phyloP scores from a whole-genome alignment of 2,329 filamentous ascomycete genomes.

The Paecilomyces sp. region DNA sequence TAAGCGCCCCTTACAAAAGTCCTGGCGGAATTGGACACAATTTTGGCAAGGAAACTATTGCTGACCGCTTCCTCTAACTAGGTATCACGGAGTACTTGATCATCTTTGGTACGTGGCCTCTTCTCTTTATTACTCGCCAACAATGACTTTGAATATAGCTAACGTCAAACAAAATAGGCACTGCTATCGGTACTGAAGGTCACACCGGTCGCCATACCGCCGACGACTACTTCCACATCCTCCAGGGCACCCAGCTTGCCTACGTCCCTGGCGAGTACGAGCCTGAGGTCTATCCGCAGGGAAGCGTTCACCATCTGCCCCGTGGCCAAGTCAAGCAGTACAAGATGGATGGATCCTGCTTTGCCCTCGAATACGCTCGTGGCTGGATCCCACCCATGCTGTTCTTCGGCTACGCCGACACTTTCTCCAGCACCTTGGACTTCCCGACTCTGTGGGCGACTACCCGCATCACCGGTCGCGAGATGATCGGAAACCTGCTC shows the following conservation, averaged over 20 bases:
- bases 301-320: slow-evolving; percentile 30
- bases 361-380: slow-evolving; percentile 33
- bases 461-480: slow-evolving; percentile 62
- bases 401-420: slow-evolving; percentile 80
- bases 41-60: not conserved
- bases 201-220: slow-evolving; percentile 84
- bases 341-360: slow-evolving; percentile 38
- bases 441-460: slow-evolving; percentile 79
- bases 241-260: slow-evolving; percentile 40
- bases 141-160: not conserved
- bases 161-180: slow-evolving; percentile 15
- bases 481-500: slow-evolving; percentile 69
- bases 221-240: slow-evolving; percentile 92
- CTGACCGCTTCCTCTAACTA: slow-evolving; percentile 5
- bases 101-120: slow-evolving; percentile 58
- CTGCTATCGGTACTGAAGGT: slow-evolving; percentile 65
- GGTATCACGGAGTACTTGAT: slow-evolving; percentile 80
- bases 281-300: slow-evolving; percentile 30
- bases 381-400: slow-evolving; percentile 94
- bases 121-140: not conserved
- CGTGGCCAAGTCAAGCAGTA: slow-evolving; percentile 70
- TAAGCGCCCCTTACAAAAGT: slow-evolving; percentile 34
- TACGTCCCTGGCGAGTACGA: slow-evolving; percentile 31
- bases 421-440: slow-evolving; percentile 72
- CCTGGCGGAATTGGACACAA: not conserved